Conservation (phyloP, 2,329 filamentous ascomycete genomes). For the Botrytis aclada region DNA sequence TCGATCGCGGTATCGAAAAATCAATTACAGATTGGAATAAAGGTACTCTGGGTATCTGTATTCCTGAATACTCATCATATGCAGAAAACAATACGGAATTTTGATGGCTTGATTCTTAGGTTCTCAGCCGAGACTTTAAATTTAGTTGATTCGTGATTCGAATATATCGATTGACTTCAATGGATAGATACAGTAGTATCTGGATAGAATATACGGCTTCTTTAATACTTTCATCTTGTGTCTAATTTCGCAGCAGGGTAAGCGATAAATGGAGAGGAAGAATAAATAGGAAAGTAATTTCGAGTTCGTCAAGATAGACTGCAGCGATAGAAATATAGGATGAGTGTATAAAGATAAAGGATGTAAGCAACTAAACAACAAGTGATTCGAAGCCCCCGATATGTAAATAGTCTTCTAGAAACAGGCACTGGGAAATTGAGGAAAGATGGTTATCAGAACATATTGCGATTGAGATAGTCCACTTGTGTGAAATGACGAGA, state of each 20-base stretch:
- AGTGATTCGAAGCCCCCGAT: accelerated
- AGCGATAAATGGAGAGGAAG: not conserved
- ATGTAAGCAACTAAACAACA: not conserved
- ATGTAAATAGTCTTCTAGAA: not conserved
- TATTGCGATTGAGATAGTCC: not conserved
- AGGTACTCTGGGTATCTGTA: not conserved
- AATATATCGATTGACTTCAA: not conserved
- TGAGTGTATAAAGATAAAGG: not conserved
- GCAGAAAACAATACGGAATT: not conserved
- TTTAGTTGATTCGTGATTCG: not conserved
- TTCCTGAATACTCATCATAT: not conserved
- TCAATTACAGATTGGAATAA: not conserved
- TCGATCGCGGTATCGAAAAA: not conserved
- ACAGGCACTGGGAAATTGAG: not conserved
- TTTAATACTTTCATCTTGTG: not conserved
- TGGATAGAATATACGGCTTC: not conserved
- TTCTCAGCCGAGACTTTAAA: not conserved
- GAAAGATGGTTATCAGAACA: not conserved
- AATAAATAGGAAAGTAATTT: not conserved
- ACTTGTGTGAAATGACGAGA: not conserved
- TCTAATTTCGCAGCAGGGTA: not conserved
- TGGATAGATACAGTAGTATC: not conserved
- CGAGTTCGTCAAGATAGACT: not conserved
- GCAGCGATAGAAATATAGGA: not conserved
- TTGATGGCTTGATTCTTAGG: not conserved